phyloP scores from a whole-genome alignment of 345 rosid species.

The Ceriops tagal region DNA sequence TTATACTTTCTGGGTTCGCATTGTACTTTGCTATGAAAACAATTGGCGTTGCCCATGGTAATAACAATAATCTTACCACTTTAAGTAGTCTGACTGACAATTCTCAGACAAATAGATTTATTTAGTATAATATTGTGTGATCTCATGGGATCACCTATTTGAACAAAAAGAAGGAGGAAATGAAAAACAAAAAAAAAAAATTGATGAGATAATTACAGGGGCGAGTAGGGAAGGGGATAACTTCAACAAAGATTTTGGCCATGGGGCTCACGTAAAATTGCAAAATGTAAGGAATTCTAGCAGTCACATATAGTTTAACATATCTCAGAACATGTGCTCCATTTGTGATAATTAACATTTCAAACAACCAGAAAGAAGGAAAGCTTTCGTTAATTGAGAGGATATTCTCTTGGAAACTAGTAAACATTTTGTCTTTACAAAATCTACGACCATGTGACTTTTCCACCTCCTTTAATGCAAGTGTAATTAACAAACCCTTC shows the following conservation, averaged over 20 bases:
- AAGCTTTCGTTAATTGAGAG: not conserved
- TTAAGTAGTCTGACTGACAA: too few relatives aligned
- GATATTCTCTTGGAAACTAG: not conserved
- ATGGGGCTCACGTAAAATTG: constrained; percentile 4
- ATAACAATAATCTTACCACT: too few relatives aligned
- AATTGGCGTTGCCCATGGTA: too few relatives aligned
- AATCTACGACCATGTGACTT: constrained; percentile 2
- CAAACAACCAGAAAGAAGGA: constrained; percentile 25
- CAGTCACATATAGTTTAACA: not conserved
- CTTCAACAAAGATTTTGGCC: not conserved
- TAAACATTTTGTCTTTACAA: not conserved
- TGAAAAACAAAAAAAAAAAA: too few relatives aligned
- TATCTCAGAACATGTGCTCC: constrained; percentile 21
- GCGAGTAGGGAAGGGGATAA: too few relatives aligned
- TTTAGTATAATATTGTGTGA: too few relatives aligned
- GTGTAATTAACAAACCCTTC: not conserved
- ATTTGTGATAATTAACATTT: constrained; percentile 16
- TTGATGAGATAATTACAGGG: too few relatives aligned
- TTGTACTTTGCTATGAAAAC: too few relatives aligned
- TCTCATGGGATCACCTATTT: too few relatives aligned
- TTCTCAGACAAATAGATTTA: too few relatives aligned
- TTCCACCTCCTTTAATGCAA: not conserved
- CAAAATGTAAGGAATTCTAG: constrained; percentile 13
- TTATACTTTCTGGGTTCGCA: too few relatives aligned
- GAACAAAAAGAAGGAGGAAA: too few relatives aligned